Base-by-base conservation (phyloP, 2,329 filamentous ascomycete genomes). In the Epichloe coenophiala region DNA sequence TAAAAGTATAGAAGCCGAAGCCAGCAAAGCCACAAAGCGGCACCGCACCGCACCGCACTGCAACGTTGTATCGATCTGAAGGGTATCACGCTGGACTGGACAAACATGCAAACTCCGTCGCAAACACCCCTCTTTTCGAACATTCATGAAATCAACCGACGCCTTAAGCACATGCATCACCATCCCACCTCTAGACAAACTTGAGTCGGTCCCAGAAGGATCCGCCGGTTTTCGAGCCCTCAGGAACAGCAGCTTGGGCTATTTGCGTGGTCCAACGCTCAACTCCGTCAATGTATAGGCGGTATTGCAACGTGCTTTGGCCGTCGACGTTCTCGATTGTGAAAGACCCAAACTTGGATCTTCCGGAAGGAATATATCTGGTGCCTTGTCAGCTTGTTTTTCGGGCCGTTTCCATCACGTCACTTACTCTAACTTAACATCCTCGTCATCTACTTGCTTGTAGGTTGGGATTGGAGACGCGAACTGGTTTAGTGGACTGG, bases 401-500 rank as follows among this genome's bases (percentile, higher is more conserved):
- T 5, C 11, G 3, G 6, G 3, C 43, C 11, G 12, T 33, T 12
- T 11, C 2, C 9, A 47, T 17, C 7, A n/a, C 13, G 23, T n/a
- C 17, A 49, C 77, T 71, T 78, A 95, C 80, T 91, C 88, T 56
- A 97, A 75, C 62, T 83, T 76, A 11, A 95, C 79, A 67, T 97
- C 93, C 58, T 90, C 81, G 1, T 83, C 76, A 57, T 94, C 88
- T 1, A 76, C 79, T 66, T 96, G 88, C 57, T 74, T 75, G 66
- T 97, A 98, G 0, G 88, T 91, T 2, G 84, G 77, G 23, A 91
- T 70, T 0, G 93, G 93, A 4, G 93, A 77, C 58, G 93, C 95
- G 63, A 98, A 98, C 75, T 97, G 95, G 63, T 83, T 94, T 48
- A 98, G 65, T 0, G 93, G 93, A 50, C 87, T 93, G 1, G 86